phyloP scores from a whole-genome alignment of 768 basidiomycete species.

The Chalciporus pseudorubinellus region DNA sequence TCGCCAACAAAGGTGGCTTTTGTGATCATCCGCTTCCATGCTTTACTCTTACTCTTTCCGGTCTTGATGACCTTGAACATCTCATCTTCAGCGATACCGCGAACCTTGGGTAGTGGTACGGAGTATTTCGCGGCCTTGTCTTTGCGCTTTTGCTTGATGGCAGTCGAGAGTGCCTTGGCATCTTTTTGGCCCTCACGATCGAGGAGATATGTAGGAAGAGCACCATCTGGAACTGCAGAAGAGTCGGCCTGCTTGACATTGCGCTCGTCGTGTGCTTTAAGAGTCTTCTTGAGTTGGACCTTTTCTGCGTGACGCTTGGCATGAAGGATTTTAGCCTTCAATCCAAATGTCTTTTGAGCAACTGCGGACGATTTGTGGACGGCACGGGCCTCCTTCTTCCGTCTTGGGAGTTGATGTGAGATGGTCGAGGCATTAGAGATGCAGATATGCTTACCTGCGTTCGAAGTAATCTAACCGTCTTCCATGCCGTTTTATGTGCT shows the following conservation, averaged over 20 bases:
- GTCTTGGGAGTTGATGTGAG: constrained; percentile 42
- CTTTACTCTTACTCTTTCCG: constrained; percentile 92
- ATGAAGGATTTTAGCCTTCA: constrained; percentile 98
- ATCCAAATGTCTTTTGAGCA: constrained; percentile 92
- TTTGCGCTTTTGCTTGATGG: constrained; percentile 98
- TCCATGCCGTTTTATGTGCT: constrained; percentile 96
- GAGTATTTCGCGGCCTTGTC: constrained; percentile 99
- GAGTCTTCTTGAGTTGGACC: constrained; percentile 98
- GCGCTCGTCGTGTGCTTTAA: constrained; percentile 98
- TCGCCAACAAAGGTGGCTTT: constrained; percentile 99
- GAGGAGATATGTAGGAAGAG: constrained; percentile 91
- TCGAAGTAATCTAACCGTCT: constrained; percentile 95
- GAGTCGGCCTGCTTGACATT: constrained; percentile 94
- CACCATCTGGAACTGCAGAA: constrained; percentile 80
- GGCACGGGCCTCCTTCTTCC: constrained; percentile 79
- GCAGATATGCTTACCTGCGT: constrained; percentile 63
- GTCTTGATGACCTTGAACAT: constrained; percentile 99
- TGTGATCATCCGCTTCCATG: constrained; percentile 99
- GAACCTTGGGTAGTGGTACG: constrained; percentile 93
- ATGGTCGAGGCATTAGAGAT: background rate
- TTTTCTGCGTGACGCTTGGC: constrained; percentile 96
- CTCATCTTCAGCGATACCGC: constrained; percentile 98
- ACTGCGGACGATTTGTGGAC: constrained; percentile 73
- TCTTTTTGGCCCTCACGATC: constrained; percentile 98
- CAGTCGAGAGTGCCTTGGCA: constrained; percentile 91